Base-by-base conservation (phyloP, 2,329 filamentous ascomycete genomes). In the Claviceps paspali region DNA sequence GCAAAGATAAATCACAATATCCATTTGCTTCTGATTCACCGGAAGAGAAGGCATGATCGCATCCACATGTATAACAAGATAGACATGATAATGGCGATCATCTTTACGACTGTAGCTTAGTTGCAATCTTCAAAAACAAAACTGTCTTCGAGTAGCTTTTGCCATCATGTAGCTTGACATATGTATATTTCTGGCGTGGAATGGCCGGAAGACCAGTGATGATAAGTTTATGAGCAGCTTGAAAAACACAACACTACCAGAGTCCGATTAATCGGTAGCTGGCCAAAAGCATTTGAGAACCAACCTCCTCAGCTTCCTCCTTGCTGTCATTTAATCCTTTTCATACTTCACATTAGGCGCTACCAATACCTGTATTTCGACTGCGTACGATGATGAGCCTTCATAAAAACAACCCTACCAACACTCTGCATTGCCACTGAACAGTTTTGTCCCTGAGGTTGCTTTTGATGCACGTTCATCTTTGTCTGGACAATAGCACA, bases 401-500 rank as follows among this genome's bases (percentile, higher is more conserved):
- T 24, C 7, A 17, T 11, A 4, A 15, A 34, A 28, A 21, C 2
- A 34, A 28, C 14, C 2, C 15, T 11, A 14, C 8, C n/a, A 17
- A 11, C 14, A 18, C 23, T 29, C 28, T 9, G 4, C 11, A n/a
- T 26, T 7, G 17, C 14, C 6, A 28, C 18, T 19, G 6, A n/a
- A 35, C 12, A 28, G 14, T 7, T 12, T 27, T 8, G 21, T 18
- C 17, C 14, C 22, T 11, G n/a, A 33, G 15, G 8, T 5, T 35
- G 11, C 11, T 15, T 29, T 12, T 29, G n/a, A 11, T n/a, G n/a
- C n/a, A 7, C 9, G 4, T 27, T 51, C 38, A 60, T 26, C 57
- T 63, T 45, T 69, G 67, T 52, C 69, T 70, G 3, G 69, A 64
- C 36, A 79, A 58, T 51, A 79, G 53, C 34, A 76, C 64, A 46